phyloP scores from a whole-genome alignment of 768 basidiomycete genomes.

The Brasilioporus rufonigricans region DNA sequence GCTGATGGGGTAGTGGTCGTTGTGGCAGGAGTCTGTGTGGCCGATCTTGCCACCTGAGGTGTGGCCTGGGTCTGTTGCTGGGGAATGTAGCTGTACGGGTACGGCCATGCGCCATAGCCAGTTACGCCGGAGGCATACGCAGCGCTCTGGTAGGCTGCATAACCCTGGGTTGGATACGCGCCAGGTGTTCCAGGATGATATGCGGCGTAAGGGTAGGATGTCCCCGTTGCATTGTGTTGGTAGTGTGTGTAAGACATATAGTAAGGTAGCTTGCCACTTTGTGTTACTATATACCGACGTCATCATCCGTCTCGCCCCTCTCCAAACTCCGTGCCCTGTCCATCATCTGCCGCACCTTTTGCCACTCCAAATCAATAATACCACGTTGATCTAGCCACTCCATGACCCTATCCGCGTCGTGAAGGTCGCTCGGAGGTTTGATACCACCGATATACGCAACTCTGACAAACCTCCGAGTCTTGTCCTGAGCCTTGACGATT shows the following conservation, averaged over 20 bases:
- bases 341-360: slow-evolving; percentile 69
- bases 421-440: slow-evolving; percentile 62
- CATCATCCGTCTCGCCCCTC: slow-evolving; percentile 41
- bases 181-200: slow-evolving; percentile 51
- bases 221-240: slow-evolving; percentile 40
- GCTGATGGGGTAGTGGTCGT: slow-evolving; percentile 31
- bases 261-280: not conserved
- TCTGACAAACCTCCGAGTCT: slow-evolving; percentile 49
- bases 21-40: slow-evolving; percentile 29
- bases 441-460: slow-evolving; percentile 53
- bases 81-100: slow-evolving; percentile 60
- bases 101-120: slow-evolving; percentile 68
- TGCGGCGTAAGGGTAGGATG: slow-evolving; percentile 65
- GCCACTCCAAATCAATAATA: slow-evolving; percentile 68
- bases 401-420: slow-evolving; percentile 75
- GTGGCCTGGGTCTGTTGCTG: slow-evolving; percentile 34
- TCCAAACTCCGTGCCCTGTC: slow-evolving; percentile 69
- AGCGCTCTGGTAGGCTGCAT: slow-evolving; percentile 39
- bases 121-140: slow-evolving; percentile 65
- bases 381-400: slow-evolving; percentile 76
- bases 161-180: slow-evolving; percentile 48
- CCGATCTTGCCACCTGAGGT: slow-evolving; percentile 28
- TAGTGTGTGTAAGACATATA: slow-evolving; percentile 37
- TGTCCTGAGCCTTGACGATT: slow-evolving; percentile 51
- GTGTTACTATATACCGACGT: not conserved